phyloP scores from a whole-genome alignment of 495 filamentous ascomycete species.

The Rhizodiscina lignyota region DNA sequence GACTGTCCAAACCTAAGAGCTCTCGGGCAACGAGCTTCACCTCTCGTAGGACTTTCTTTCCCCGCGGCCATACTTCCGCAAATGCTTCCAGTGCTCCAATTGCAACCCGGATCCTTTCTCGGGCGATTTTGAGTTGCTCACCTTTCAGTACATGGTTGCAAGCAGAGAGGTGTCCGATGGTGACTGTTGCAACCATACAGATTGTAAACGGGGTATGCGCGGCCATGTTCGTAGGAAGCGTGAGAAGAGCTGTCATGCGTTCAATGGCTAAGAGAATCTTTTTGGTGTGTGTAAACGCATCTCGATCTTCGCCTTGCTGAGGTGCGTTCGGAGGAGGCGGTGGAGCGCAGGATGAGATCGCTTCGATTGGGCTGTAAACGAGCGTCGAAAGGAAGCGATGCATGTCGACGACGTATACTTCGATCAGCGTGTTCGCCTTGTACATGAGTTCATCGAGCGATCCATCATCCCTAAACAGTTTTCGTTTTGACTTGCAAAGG shows the following conservation, averaged over 20 bases:
- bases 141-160: slow-evolving; percentile 8
- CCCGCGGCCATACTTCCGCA: slow-evolving; percentile 4
- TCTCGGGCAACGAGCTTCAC: slow-evolving; percentile 1
- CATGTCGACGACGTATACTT: slow-evolving; percentile 8
- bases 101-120: slow-evolving; percentile 8
- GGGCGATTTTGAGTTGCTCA: slow-evolving; percentile 3
- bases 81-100: slow-evolving; percentile 11
- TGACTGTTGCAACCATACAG: slow-evolving; percentile 10
- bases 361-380: slow-evolving; percentile 6
- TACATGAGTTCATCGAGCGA: slow-evolving; percentile 10
- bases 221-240: slow-evolving; percentile 5
- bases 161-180: slow-evolving; percentile 12
- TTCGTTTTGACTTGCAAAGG: slow-evolving; percentile 6
- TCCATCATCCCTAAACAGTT: slow-evolving; percentile 7
- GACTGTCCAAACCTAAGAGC: no score
- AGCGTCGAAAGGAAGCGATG: slow-evolving; percentile 9
- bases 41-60: neutral
- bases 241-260: slow-evolving; percentile 9
- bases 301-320: slow-evolving; percentile 4
- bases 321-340: slow-evolving; percentile 8
- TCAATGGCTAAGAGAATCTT: slow-evolving; percentile 8
- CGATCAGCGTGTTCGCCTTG: slow-evolving; percentile 9
- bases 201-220: slow-evolving; percentile 12
- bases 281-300: slow-evolving; percentile 8
- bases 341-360: slow-evolving; percentile 9